Conservation (phyloP, 495 filamentous ascomycete genomes). For the Trichoderma orchidacearum region DNA sequence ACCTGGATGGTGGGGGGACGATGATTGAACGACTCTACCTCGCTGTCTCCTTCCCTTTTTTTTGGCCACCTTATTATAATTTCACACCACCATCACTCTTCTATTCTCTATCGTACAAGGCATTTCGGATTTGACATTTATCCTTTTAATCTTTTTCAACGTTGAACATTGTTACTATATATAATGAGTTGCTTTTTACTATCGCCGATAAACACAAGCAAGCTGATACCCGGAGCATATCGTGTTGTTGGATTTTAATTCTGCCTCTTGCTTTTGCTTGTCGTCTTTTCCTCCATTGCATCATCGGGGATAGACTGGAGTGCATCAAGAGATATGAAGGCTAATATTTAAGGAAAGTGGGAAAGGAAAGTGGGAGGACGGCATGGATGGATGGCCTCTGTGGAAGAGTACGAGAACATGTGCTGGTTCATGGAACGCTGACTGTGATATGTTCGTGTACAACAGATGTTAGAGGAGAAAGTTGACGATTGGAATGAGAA, state of each 20-base stretch:
- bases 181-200: neutral
- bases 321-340: neutral
- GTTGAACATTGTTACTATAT: neutral
- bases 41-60: neutral
- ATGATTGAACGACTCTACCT: slow-evolving; percentile 11
- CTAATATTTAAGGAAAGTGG: neutral
- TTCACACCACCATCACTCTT: neutral
- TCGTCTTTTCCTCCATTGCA: neutral
- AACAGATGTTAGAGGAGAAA: neutral
- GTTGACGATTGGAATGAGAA: neutral
- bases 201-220: neutral
- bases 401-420: neutral
- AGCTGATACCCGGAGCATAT: neutral
- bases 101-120: neutral
- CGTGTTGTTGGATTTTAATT: neutral
- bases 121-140: neutral
- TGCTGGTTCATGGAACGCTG: neutral
- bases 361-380: neutral
- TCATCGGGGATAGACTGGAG: neutral
- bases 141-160: neutral
- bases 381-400: neutral
- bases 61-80: neutral
- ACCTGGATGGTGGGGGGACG: slow-evolving; percentile 28
- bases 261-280: neutral
- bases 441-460: neutral